A percentile compares a stretch with the other conserved stretches of the same genome.
Conservation (phyloP, 495 filamentous ascomycete species). For the Penicillium steckii region DNA sequence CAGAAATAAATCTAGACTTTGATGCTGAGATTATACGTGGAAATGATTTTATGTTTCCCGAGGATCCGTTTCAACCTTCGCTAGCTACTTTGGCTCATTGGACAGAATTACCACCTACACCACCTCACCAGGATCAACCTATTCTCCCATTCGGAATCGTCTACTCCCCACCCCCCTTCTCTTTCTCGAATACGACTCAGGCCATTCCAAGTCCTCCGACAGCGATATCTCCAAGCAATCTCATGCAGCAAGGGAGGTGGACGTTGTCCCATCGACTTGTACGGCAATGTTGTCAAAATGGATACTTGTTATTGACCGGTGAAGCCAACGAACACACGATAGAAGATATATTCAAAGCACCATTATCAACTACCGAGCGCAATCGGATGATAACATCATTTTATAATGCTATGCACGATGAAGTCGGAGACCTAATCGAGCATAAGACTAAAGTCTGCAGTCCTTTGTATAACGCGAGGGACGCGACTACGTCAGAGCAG, state of each 20-base stretch:
- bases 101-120: constrained; percentile 19
- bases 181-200: constrained; percentile 8
- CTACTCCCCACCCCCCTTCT: constrained; percentile 15
- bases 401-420: constrained; percentile 19
- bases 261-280: constrained; percentile 31
- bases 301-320: constrained; percentile 25
- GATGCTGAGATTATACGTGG: constrained; percentile 8
- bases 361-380: constrained; percentile 19
- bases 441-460: constrained; percentile 20
- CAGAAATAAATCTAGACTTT: constrained; percentile 7
- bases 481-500: constrained; percentile 12
- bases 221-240: constrained; percentile 7
- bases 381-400: constrained; percentile 22
- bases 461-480: constrained; percentile 9
- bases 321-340: constrained; percentile 14
- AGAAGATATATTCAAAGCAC: constrained; percentile 22
- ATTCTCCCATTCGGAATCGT: constrained; percentile 23
- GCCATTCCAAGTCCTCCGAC: constrained; percentile 11
- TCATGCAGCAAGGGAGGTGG: constrained; percentile 15
- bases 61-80: constrained; percentile 11
- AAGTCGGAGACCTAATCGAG: constrained; percentile 17
- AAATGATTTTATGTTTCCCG: constrained; percentile 8
- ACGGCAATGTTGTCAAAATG: constrained; percentile 25
- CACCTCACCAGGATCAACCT: constrained; percentile 22
- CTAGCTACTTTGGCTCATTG: constrained; percentile 9